Evolutionary conservation across 2,329 filamentous ascomycete species (phyloP), one percentile per base, ranked within the genome.

Genomic region (Colletotrichum viniferum): DNA sequence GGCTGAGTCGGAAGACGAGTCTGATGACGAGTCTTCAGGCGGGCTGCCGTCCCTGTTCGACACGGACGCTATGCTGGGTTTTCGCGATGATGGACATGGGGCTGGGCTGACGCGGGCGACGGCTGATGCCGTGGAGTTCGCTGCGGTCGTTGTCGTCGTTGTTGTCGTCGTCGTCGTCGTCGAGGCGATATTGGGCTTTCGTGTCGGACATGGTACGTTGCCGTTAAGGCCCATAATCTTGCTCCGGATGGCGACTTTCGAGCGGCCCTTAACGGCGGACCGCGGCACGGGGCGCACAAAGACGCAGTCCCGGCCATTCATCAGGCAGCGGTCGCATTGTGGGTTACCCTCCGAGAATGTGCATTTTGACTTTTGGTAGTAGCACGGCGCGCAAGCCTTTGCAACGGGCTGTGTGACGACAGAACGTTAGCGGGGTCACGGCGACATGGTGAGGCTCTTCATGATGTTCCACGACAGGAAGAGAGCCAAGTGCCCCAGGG

Each of bases 321-420:
- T 67, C 30, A 76, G 48, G 21, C 76, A 77, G 18, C 76, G 69
- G 34, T 77, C 64, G 65, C 76, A 77, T 69, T 69, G 76, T 28
- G 73, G 48, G 26, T 77, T 76, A 21, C 73, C 73, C 38, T 76
- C 76, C 6, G 69, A 60, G 65, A 77, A 67, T 28, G 74, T 77
- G 61, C 76, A 77, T 69, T 72, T 71, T 36, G 76, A 76, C 26
- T 77, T 77, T 26, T 77, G 76, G 56, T 76, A 75, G 63, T 75
- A 75, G 73, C 73, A 75, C 56, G 73, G 73, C 69, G 73, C 73
- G 73, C 73, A 75, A 43, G 73, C 73, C 69, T 75, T 75, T 60
- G 73, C 73, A 30, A 75, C 73, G 48, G 73, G 73, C 73, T 75
- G 43, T 52, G n/a, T 52, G 43, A 21, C 43, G 34, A 36, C 16